Evolutionary conservation across 2,329 filamentous ascomycete species (phyloP).

Genomic region (Penicillium rolfsii): DNA sequence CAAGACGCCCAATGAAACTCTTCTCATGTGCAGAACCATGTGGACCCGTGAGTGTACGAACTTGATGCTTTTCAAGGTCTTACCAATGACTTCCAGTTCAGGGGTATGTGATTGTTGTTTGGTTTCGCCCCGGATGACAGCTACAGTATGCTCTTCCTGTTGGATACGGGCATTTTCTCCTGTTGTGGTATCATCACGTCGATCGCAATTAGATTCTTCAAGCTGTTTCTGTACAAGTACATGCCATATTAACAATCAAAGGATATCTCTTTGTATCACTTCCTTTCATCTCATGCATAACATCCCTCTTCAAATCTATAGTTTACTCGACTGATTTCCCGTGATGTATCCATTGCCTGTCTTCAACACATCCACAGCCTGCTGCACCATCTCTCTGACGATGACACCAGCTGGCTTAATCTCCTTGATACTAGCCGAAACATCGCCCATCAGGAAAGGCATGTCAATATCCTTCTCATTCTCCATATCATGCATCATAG

Average conservation of each 20-base stretch:
- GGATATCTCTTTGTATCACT: conserved; percentile 18
- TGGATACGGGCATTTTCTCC: conserved; percentile 16
- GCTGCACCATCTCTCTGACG: conserved; percentile 84
- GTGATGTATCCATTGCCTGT: conserved; percentile 63
- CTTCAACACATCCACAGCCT: conserved; percentile 71
- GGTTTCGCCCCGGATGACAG: not conserved
- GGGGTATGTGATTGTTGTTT: not conserved
- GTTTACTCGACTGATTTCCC: conserved; percentile 44
- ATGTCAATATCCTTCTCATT: conserved; percentile 79
- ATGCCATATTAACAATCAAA: conserved; percentile 28
- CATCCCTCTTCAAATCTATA: conserved; percentile 40
- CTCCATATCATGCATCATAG: conserved; percentile 80
- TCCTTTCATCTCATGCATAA: not conserved
- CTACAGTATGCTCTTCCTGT: not conserved
- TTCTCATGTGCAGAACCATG: not conserved
- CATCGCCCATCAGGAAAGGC: conserved; percentile 92
- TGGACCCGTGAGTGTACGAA: not conserved
- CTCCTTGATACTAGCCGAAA: conserved; percentile 74
- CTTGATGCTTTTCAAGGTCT: not conserved
- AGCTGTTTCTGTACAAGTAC: conserved; percentile 36
- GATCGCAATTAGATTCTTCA: conserved; percentile 16
- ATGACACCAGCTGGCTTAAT: conserved; percentile 82
- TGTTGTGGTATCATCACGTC: conserved; percentile 14
- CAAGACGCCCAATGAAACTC: not conserved
- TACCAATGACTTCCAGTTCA: not conserved